phyloP scores from a whole-genome alignment of 2,329 filamentous ascomycete genomes.

The Claviceps sp. region DNA sequence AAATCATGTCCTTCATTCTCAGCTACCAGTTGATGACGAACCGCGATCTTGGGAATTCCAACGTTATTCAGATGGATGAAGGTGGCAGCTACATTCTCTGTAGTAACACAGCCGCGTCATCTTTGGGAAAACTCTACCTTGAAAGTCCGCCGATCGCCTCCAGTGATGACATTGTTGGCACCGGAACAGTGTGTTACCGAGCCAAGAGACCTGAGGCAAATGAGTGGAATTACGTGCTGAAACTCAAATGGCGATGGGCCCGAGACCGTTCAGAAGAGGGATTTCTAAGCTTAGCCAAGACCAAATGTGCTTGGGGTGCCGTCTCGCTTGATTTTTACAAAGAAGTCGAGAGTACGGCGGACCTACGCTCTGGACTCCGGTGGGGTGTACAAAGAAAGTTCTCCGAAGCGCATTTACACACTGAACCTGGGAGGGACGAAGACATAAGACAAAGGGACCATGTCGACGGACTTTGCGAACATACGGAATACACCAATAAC shows the following conservation, averaged over 20 bases:
- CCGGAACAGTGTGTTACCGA: conserved; percentile 19
- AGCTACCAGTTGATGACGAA: conserved; percentile 19
- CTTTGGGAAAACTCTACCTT: background rate
- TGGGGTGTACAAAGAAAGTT: conserved; percentile 9
- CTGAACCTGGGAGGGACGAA: background rate
- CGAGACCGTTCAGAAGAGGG: conserved; percentile 18
- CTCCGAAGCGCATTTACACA: background rate
- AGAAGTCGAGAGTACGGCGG: conserved; percentile 10
- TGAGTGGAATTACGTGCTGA: conserved; percentile 16
- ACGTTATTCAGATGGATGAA: conserved; percentile 13
- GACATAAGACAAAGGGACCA: background rate
- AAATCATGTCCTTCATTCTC: conserved; percentile 16
- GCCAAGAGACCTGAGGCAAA: conserved; percentile 12
- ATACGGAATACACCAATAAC: conserved; percentile 7
- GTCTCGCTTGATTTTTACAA: conserved; percentile 16
- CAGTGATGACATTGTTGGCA: conserved; percentile 13
- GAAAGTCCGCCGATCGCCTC: conserved; percentile 16
- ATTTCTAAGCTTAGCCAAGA: conserved; percentile 15
- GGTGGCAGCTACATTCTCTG: conserved; percentile 8
- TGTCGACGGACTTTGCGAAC: conserved; percentile 4
- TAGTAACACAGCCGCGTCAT: background rate
- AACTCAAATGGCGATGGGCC: conserved; percentile 21
- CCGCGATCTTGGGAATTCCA: conserved; percentile 13
- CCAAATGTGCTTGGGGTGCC: conserved; percentile 16
- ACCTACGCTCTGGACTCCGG: conserved; percentile 8